Percentiles rank a stretch among this genome's conserved stretches.
Conservation (phyloP, 495 filamentous ascomycete genomes). For the Melanomma pulvis-pyrius region DNA sequence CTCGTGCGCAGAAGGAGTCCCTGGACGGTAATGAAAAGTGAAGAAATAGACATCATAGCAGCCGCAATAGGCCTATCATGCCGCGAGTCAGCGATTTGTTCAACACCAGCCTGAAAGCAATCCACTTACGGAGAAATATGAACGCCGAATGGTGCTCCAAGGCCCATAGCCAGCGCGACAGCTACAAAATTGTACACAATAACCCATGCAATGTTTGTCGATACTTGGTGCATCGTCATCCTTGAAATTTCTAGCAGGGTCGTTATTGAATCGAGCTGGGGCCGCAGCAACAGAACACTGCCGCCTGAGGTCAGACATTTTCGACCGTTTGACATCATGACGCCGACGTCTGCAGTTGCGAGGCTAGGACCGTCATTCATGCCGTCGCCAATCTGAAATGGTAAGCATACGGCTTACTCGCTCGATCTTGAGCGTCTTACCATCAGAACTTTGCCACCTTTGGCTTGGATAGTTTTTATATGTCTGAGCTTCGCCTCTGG, state of each 20-base stretch:
- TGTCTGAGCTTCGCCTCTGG: not conserved
- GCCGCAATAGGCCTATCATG: not conserved
- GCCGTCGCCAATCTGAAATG: constrained; percentile 1
- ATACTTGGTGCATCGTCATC: constrained; percentile 1
- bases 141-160: constrained; percentile 3
- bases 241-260: not conserved
- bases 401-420: not conserved
- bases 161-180: not conserved
- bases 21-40: not conserved
- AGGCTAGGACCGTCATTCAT: constrained; percentile 10
- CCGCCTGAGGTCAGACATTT: not conserved
- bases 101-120: not conserved
- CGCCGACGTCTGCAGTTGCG: constrained; percentile 9
- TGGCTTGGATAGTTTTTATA: not conserved
- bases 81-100: not conserved
- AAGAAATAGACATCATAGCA: constrained; percentile 4
- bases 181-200: constrained; percentile 11
- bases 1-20: not conserved
- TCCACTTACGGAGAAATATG: constrained; percentile 9
- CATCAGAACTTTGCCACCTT: constrained; percentile 14
- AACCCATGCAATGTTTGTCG: not conserved
- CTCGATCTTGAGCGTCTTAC: not conserved
- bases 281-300: constrained; percentile 1
- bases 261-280: constrained; percentile 2
- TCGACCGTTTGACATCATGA: constrained; percentile 7